Percentiles rank a stretch among this genome's conserved stretches.
Conservation (phyloP, 768 basidiomycete species). For the Nidularia sp. region DNA sequence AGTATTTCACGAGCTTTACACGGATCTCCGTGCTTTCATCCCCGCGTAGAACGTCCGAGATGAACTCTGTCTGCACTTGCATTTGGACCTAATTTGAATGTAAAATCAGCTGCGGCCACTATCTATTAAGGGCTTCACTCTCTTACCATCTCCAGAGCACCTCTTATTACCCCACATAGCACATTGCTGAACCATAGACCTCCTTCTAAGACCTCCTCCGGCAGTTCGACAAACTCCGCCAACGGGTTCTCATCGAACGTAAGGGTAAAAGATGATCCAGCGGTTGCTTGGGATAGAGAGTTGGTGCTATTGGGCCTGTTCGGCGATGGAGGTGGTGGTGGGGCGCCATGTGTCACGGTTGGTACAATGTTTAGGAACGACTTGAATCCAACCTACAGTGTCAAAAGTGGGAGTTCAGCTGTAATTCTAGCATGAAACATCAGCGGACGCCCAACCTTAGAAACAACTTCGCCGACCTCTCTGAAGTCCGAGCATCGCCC, state of each 20-base stretch:
- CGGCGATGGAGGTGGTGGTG: conserved; percentile 47
- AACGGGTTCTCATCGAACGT: conserved; percentile 95
- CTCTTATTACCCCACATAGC: conserved; percentile 88
- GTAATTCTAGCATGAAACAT: neutral
- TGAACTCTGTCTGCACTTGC: conserved; percentile 86
- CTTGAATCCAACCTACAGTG: conserved; percentile 88
- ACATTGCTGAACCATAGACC: conserved; percentile 98
- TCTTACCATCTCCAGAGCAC: conserved; percentile 93
- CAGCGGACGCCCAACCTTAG: conserved; percentile 60
- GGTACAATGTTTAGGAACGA: conserved; percentile 94
- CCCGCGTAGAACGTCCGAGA: conserved; percentile 87
- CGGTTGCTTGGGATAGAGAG: conserved; percentile 33
- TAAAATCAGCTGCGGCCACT: conserved; percentile 6
- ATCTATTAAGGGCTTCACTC: neutral
- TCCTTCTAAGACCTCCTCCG: conserved; percentile 88
- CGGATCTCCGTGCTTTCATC: conserved; percentile 94
- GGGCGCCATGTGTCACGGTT: conserved; percentile 62
- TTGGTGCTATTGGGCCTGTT: conserved; percentile 36
- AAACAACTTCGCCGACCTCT: conserved; percentile 92
- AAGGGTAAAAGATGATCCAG: conserved; percentile 70
- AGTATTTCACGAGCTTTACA: conserved; percentile 83
- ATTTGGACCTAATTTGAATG: conserved; percentile 72
- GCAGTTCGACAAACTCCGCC: conserved; percentile 95
- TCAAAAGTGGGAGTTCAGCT: neutral
- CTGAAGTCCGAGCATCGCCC: conserved; percentile 91